Evolutionary conservation across 495 filamentous ascomycete species (phyloP).

Genomic region (Hamigera avellanea): DNA sequence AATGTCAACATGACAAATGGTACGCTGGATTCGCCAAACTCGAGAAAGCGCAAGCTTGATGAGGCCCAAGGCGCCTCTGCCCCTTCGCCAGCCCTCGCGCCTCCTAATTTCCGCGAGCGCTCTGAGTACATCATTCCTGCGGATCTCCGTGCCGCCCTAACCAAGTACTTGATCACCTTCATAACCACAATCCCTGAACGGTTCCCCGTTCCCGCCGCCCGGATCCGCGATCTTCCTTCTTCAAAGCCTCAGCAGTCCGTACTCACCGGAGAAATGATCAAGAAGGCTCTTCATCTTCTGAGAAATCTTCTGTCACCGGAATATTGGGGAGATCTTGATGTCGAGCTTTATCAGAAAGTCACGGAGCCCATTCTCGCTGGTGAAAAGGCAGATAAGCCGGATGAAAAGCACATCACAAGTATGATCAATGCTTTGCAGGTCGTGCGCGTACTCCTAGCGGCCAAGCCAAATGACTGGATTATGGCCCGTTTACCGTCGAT

Average conservation of each 20-base stretch:
- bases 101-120: slow-evolving; percentile 40
- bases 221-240: slow-evolving; percentile 42
- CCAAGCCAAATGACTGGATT: slow-evolving; percentile 85
- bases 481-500: slow-evolving; percentile 59
- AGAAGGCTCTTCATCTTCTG: slow-evolving; percentile 73
- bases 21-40: slow-evolving; percentile 55
- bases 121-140: slow-evolving; percentile 58
- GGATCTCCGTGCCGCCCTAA: slow-evolving; percentile 57
- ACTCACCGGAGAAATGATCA: slow-evolving; percentile 62
- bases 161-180: slow-evolving; percentile 89
- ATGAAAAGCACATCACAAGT: slow-evolving; percentile 64
- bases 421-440: slow-evolving; percentile 91
- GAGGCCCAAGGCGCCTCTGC: slow-evolving; percentile 28
- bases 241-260: slow-evolving; percentile 35
- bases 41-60: slow-evolving; percentile 69
- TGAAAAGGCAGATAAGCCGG: slow-evolving; percentile 51
- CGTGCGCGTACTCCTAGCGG: slow-evolving; percentile 72
- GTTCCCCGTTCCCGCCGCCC: slow-evolving; percentile 60
- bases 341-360: slow-evolving; percentile 82
- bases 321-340: slow-evolving; percentile 85
- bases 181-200: slow-evolving; percentile 81
- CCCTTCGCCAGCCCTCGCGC: slow-evolving; percentile 33
- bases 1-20: slow-evolving; percentile 28
- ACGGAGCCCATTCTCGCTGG: slow-evolving; percentile 72
- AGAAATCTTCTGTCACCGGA: slow-evolving; percentile 74